Conservation (phyloP, 129 eudicot species). For the Chrysanthemum seticuspe region DNA sequence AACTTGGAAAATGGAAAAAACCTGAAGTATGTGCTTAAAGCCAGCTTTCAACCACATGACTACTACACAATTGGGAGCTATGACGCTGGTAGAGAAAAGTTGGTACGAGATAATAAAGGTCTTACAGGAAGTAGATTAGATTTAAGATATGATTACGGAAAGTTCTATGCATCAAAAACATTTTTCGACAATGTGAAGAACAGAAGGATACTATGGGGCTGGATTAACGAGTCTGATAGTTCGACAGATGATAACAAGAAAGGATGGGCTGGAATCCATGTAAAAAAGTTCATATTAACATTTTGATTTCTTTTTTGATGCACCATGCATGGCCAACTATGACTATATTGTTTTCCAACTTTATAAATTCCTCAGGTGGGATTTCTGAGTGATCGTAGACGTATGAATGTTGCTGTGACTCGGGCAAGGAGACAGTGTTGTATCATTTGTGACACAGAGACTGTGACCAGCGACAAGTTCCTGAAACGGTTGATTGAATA, state of each 20-base stretch:
- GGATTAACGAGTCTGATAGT: slow-evolving; percentile 35
- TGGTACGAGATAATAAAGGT: slow-evolving; percentile 29
- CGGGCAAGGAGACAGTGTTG: too few species aligned
- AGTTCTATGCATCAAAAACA: slow-evolving; percentile 45
- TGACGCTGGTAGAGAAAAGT: slow-evolving; percentile 29
- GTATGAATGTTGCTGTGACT: too few species aligned
- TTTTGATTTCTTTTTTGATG: too few species aligned
- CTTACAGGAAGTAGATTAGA: slow-evolving; percentile 22
- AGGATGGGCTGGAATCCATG: slow-evolving; percentile 57
- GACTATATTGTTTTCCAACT: too few species aligned
- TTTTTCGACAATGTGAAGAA: slow-evolving; percentile 39
- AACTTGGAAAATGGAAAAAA: slow-evolving; percentile 9
- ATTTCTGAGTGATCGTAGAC: too few species aligned
- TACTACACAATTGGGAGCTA: slow-evolving; percentile 32
- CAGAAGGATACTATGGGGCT: slow-evolving; percentile 42
- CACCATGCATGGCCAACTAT: not conserved
- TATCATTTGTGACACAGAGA: too few species aligned
- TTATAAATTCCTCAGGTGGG: too few species aligned
- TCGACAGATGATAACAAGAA: slow-evolving; percentile 31
- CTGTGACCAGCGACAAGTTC: too few species aligned
- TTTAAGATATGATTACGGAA: slow-evolving; percentile 44
- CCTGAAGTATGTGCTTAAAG: slow-evolving; percentile 40
- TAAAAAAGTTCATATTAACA: not conserved
- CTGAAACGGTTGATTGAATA: too few species aligned
- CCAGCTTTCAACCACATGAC: slow-evolving; percentile 26